These are phyloP conservation scores for Ramaria sp. DNA, from an alignment of 768 basidiomycete genomes.

Conservation along the genomic window DNA sequence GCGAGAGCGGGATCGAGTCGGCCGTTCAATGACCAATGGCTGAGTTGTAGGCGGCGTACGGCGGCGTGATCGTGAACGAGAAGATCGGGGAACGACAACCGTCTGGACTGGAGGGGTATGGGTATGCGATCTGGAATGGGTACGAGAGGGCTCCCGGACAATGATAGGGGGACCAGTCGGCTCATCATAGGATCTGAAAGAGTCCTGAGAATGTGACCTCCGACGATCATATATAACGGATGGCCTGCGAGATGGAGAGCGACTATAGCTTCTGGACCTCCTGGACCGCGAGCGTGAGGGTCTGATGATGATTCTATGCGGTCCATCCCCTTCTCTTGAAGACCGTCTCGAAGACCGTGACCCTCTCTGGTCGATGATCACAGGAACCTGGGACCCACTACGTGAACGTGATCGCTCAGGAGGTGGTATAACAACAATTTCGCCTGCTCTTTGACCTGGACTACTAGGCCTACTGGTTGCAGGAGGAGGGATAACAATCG, in stretches of 20 bases:
- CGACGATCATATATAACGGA: not conserved
- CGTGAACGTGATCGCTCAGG: not conserved
- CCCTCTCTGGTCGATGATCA: not conserved
- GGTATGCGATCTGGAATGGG: not conserved
- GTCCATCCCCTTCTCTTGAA: conserved; percentile 15
- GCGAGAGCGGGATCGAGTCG: not conserved
- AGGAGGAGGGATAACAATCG: not conserved
- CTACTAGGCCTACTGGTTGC: not conserved
- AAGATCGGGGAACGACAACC: not conserved
- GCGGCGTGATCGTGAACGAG: not conserved
- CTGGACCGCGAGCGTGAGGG: not conserved
- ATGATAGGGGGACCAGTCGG: not conserved
- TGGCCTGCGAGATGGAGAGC: not conserved
- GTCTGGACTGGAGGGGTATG: not conserved
- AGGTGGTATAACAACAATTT: not conserved
- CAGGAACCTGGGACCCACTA: not conserved
- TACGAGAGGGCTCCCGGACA: not conserved
- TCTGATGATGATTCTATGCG: conserved; percentile 5
- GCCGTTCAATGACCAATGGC: not conserved
- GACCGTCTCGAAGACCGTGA: not conserved
- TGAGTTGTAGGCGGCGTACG: not conserved
- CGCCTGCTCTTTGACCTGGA: not conserved
- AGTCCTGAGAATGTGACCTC: not conserved
- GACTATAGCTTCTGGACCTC: not conserved
- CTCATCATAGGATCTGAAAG: not conserved